Evolutionary conservation across 768 basidiomycete species (phyloP), one percentile per base, ranked within the genome.

Genomic region (Agaricus blazei): DNA sequence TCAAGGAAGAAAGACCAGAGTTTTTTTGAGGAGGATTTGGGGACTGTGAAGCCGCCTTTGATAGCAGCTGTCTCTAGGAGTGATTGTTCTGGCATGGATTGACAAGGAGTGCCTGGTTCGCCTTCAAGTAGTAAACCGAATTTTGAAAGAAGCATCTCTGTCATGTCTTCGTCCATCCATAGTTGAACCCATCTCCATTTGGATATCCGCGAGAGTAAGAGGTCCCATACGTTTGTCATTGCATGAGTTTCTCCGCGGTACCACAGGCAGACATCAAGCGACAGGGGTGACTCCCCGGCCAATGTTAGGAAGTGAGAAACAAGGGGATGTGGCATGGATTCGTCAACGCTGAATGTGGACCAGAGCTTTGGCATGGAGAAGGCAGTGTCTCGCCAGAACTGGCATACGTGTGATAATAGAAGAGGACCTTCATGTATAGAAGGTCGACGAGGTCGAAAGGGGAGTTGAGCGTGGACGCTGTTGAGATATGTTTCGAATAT

Each of bases 351-450:
- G 4, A 56, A 15, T 9, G 41, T 19, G 8, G 48, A 51, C 50
- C 50, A 57, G 15, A 47, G 38, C 11, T 11, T 41, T 19, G 56
- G 56, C 8, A 37, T 41, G 14, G 50, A 57, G n/a, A 52, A 51
- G 3, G 56, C 56, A 4, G 47, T 50, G 15, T 51, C 40, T n/a
- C 56, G 26, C 56, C 56, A 57, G 15, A 40, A 34, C 28, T 48
- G 56, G n/a, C 56, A 57, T 9, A 57, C 45, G 14, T 42, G 49
- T 27, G 56, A 51, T 15, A 52, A 14, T 5, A 56, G 38, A 8
- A 56, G 24, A 12, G 54, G 48, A 9, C 54, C 41, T 14, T 45
- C 19, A 14, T 45, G 11, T 7, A 14, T 14, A 15, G 7, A 28
- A 23, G 40, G 54, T 11, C 23, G 54, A 9, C 24, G 23, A n/a